These are phyloP conservation scores for Herpotrichia juniperi DNA, from an alignment of 2,329 filamentous ascomycete genomes.

Conservation along the genomic window DNA sequence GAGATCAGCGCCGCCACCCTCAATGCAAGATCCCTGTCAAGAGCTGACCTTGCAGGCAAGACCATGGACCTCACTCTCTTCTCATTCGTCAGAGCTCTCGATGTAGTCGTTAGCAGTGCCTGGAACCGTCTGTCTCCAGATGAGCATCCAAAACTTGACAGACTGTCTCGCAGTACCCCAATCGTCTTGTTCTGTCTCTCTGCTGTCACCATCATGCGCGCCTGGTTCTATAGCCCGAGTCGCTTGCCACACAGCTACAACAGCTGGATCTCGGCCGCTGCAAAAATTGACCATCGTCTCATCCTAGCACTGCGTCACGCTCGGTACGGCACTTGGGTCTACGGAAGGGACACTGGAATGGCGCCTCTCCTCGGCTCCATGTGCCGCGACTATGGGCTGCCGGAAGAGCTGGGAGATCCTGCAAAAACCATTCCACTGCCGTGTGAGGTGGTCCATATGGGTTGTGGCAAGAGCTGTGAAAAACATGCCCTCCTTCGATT, in stretches of 20 bases:
- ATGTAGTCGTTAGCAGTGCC: constrained; percentile 62
- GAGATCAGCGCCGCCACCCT: constrained; percentile 14
- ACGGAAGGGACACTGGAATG: constrained; percentile 76
- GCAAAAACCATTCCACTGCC: constrained; percentile 72
- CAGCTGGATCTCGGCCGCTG: constrained; percentile 81
- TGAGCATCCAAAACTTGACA: constrained; percentile 3
- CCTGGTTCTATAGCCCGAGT: constrained; percentile 80
- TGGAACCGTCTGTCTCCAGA: constrained; percentile 58
- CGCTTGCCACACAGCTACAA: constrained; percentile 76
- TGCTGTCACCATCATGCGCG: constrained; percentile 82
- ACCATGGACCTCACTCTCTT: constrained; percentile 87
- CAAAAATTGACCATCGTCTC: constrained; percentile 75
- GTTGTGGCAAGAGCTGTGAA: constrained; percentile 74
- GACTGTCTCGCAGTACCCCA: constrained; percentile 60
- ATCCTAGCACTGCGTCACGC: constrained; percentile 75
- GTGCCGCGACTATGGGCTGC: constrained; percentile 73
- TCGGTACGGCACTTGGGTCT: constrained; percentile 67
- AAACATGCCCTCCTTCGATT: constrained; percentile 74
- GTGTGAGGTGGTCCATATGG: constrained; percentile 85
- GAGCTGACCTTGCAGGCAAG: constrained; percentile 63
- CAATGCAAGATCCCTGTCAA: constrained; percentile 12
- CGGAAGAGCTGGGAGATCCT: constrained; percentile 75
- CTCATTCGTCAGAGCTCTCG: constrained; percentile 72
- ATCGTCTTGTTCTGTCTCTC: constrained; percentile 74
- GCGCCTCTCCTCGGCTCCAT: constrained; percentile 71